phyloP scores from a whole-genome alignment of 768 basidiomycete species.

The Vararia minispora region DNA sequence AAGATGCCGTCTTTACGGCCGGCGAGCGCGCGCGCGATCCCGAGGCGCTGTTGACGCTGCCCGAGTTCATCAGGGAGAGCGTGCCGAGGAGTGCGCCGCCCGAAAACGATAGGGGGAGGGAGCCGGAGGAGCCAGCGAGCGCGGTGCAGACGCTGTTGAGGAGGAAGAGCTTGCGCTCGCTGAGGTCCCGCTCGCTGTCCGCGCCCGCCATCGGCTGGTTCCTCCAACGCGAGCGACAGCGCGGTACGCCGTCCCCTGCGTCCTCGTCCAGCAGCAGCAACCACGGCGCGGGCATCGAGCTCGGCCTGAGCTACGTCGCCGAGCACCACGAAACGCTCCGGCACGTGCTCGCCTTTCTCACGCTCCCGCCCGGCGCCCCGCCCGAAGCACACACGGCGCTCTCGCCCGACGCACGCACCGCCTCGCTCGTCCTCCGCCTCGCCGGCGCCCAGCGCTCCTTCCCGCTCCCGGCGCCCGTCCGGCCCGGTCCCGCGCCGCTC shows the following conservation, averaged over 20 bases:
- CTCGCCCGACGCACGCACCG: slow-evolving; percentile 20
- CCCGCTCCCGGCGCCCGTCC: slow-evolving; percentile 45
- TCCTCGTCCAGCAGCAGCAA: too few relatives aligned
- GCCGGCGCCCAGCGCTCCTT: slow-evolving; percentile 45
- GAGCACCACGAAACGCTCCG: slow-evolving; percentile 85
- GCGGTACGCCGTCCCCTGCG: background rate
- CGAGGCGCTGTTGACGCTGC: slow-evolving; percentile 41
- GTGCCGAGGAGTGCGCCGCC: slow-evolving; percentile 11
- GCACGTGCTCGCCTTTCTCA: slow-evolving; percentile 67
- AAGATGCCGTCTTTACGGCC: slow-evolving; percentile 57
- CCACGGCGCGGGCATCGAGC: too few relatives aligned
- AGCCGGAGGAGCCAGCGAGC: slow-evolving; percentile 33
- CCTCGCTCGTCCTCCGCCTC: slow-evolving; percentile 45
- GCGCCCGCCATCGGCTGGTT: slow-evolving; percentile 24
- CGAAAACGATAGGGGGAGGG: slow-evolving; percentile 18
- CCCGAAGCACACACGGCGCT: slow-evolving; percentile 59
- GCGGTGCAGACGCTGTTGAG: slow-evolving; percentile 38
- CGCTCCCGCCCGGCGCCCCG: slow-evolving; percentile 35
- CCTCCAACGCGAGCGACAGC: slow-evolving; percentile 2
- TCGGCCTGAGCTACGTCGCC: slow-evolving; percentile 41
- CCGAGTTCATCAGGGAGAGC: slow-evolving; percentile 25
- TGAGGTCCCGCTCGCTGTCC: slow-evolving; percentile 25
- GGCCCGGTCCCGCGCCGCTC: slow-evolving; percentile 52
- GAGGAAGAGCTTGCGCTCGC: slow-evolving; percentile 10
- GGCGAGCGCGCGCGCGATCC: slow-evolving; percentile 19